Conservation (phyloP, 2,329 filamentous ascomycete genomes). For the Camptophora hylomeconis region DNA sequence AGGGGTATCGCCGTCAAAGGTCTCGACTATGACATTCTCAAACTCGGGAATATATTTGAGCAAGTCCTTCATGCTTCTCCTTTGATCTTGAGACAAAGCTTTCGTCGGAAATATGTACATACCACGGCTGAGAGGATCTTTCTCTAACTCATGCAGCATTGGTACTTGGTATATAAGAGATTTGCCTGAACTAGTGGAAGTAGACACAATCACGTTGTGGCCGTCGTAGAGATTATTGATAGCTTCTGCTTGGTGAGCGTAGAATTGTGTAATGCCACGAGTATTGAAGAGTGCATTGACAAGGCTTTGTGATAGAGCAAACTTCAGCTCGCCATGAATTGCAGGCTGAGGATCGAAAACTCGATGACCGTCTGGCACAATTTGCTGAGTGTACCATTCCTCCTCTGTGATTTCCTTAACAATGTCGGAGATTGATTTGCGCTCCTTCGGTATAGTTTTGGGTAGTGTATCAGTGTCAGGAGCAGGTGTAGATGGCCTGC, state of each 20-base stretch:
- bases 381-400: slow-evolving; percentile 82
- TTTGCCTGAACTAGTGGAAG: slow-evolving; percentile 92
- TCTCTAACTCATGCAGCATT: slow-evolving; percentile 73
- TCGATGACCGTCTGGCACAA: slow-evolving; percentile 83
- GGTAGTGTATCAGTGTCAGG: slow-evolving; percentile 34
- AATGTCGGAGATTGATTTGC: slow-evolving; percentile 72
- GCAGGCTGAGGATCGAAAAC: slow-evolving; percentile 78
- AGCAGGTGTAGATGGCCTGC: slow-evolving; percentile 26
- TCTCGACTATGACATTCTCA: slow-evolving; percentile 68
- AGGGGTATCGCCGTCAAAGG: slow-evolving; percentile 89
- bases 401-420: slow-evolving; percentile 67
- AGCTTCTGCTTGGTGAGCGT: slow-evolving; percentile 84
- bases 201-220: slow-evolving; percentile 79
- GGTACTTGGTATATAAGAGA: slow-evolving; percentile 96
- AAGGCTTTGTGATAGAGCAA: slow-evolving; percentile 73
- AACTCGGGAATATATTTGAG: slow-evolving; percentile 67
- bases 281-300: slow-evolving; percentile 97
- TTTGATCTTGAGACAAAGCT: slow-evolving; percentile 87
- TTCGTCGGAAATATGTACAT: slow-evolving; percentile 99
- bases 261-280: slow-evolving; percentile 71
- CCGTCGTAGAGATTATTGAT: slow-evolving; percentile 78
- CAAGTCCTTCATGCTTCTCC: slow-evolving; percentile 74
- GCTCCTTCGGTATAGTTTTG: slow-evolving; percentile 61
- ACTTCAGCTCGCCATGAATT: slow-evolving; percentile 70
- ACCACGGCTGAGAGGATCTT: slow-evolving; percentile 62